phyloP scores from a whole-genome alignment of 129 eudicot species.

The Scalesia atractyloides region DNA sequence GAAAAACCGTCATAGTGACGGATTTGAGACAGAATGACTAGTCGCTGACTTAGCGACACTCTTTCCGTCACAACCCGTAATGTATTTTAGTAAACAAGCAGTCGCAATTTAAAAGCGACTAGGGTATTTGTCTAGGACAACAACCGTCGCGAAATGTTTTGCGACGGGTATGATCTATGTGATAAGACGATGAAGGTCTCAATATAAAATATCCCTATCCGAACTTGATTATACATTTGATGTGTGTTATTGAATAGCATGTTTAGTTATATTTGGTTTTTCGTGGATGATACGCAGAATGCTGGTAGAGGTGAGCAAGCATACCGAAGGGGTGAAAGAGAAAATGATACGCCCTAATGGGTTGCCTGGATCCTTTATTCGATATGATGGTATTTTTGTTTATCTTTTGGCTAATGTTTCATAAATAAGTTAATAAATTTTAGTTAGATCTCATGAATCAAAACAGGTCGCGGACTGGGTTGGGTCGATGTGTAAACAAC shows the following conservation, averaged over 20 bases:
- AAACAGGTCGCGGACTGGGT: background rate
- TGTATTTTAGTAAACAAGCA: too few species aligned
- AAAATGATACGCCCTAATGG: conserved; percentile 85
- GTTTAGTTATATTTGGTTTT: background rate
- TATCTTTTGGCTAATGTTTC: background rate
- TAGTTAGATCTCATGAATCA: background rate
- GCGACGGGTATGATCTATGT: too few species aligned
- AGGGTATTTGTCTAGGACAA: too few species aligned
- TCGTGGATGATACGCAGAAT: conserved; percentile 47
- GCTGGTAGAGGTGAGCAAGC: conserved; percentile 99
- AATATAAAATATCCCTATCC: too few species aligned
- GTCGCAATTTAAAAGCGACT: too few species aligned
- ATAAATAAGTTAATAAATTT: background rate
- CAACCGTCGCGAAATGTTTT: too few species aligned
- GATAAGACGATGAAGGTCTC: too few species aligned
- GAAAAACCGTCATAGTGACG: too few species aligned
- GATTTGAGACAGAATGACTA: too few species aligned
- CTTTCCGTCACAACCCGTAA: too few species aligned
- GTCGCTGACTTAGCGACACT: too few species aligned
- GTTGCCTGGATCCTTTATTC: conserved; percentile 87
- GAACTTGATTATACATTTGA: background rate
- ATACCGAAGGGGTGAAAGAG: conserved; percentile 84
- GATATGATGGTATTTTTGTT: conserved; percentile 76
- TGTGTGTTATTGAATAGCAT: background rate
- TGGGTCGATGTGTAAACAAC: background rate